Conservation (phyloP, 176 grass and related monocot species). For the Alopecurus myosuroides region DNA sequence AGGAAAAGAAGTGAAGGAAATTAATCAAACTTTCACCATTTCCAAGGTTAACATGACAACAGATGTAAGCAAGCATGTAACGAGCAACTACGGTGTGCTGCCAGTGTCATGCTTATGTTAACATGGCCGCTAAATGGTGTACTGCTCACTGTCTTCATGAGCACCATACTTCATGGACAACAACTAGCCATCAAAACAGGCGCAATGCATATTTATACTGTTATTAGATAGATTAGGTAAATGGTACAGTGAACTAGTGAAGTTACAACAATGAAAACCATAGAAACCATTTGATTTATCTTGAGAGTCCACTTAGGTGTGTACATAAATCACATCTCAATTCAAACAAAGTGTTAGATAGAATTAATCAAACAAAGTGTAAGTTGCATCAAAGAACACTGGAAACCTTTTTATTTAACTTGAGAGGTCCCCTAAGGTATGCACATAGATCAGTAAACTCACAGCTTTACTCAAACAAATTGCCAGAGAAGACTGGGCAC, state of each 20-base stretch:
- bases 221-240: not conserved
- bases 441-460: not conserved
- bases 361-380: not conserved
- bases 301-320: not conserved
- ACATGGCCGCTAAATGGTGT: not conserved
- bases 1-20: not conserved
- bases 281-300: not conserved
- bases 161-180: not conserved
- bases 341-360: not conserved
- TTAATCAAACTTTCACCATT: not conserved
- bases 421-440: not conserved
- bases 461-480: conserved; percentile 17
- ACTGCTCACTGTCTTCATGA: not conserved
- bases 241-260: not conserved
- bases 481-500: not conserved
- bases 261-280: not conserved
- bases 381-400: not conserved
- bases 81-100: not conserved
- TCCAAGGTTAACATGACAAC: not conserved
- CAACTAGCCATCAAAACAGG: not conserved
- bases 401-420: not conserved
- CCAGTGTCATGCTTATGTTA: not conserved
- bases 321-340: not conserved
- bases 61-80: not conserved
- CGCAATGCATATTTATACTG: not conserved